These are phyloP conservation scores for Hypoxylon trugodes DNA, from an alignment of 495 filamentous ascomycete species.

Conservation along the genomic window DNA sequence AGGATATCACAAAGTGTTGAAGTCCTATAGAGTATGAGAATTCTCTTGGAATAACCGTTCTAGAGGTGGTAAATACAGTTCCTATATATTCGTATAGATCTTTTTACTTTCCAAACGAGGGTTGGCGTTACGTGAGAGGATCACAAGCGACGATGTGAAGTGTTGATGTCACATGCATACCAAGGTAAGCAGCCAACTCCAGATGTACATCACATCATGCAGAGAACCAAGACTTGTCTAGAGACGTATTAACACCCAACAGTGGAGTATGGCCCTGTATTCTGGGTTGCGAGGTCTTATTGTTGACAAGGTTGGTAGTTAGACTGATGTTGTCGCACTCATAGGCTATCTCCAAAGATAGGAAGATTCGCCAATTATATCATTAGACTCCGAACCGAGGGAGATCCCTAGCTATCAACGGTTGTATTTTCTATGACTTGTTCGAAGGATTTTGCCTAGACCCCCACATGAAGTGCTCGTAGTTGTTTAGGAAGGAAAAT, in stretches of 20 bases:
- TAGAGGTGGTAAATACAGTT: no score
- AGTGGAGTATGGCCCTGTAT: conserved; percentile 6
- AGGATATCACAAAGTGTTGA: no score
- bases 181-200: background rate
- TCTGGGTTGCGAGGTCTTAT: background rate
- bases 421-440: no score
- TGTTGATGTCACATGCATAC: background rate
- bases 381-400: no score
- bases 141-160: background rate
- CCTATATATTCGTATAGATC: no score
- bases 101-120: no score
- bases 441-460: no score
- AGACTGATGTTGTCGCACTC: background rate
- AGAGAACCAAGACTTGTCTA: background rate
- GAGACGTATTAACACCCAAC: conserved; percentile 9
- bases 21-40: no score
- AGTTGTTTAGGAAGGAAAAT: no score
- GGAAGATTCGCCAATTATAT: background rate
- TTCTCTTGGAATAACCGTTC: no score
- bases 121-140: background rate
- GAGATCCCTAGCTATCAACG: no score
- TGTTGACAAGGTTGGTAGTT: conserved; percentile 1
- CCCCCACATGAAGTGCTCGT: no score
- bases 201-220: conserved; percentile 2
- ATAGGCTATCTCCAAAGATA: conserved; percentile 1